Base-by-base conservation (phyloP, 495 filamentous ascomycete species). In the Aspergillus sclerotiicarbonarius region DNA sequence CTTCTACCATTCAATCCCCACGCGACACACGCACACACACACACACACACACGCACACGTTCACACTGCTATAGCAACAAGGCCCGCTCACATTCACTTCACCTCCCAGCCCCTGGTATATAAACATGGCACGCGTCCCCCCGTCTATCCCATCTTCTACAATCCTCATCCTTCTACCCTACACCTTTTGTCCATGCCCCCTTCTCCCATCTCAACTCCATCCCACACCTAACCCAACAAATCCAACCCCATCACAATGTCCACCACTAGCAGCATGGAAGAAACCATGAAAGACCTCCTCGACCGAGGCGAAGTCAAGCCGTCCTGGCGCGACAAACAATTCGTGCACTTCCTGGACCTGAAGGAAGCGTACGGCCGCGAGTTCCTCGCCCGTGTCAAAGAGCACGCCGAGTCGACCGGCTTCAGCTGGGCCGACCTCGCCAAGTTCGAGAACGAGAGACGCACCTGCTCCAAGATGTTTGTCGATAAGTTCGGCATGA, bases 281-380 rank as follows among this genome's bases (percentile, higher is more conserved):
- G 30, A 41, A 41, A n/a, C 35, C n/a, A 58, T 63, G 61, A 59
- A 56, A 35, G 47, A 19, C 3, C n/a, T 43, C 18, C 52, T 63
- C 8, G 56, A 63, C 48, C 21, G 51, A 2, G 56, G 53, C 12
- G 30, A 25, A 16, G 48, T 68, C 2, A 62, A 32, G 8, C 9
- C 35, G 1, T 55, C 19, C 20, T 58, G 50, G 9, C 44, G 29
- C 0, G 56, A 65, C 16, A 58, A 59, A 3, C 31, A 57, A 19
- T 70, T 70, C 29, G 51, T 60, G 2, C n/a, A 7, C 0, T 67
- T 64, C 12, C 59, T 70, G 0, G 62, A 67, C 52, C 13, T 70
- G 35, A 65, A 64, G 16, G 3, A 9, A 2, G 54, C 59, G 1
- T 39, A 33, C n/a, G 61, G 60, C 55, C 32, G 51, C 4, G 41